Percentiles rank a stretch among this genome's conserved stretches.
phyloP scores from a whole-genome alignment of 2,329 filamentous ascomycete genomes.

The Aspergillus fijiensis region DNA sequence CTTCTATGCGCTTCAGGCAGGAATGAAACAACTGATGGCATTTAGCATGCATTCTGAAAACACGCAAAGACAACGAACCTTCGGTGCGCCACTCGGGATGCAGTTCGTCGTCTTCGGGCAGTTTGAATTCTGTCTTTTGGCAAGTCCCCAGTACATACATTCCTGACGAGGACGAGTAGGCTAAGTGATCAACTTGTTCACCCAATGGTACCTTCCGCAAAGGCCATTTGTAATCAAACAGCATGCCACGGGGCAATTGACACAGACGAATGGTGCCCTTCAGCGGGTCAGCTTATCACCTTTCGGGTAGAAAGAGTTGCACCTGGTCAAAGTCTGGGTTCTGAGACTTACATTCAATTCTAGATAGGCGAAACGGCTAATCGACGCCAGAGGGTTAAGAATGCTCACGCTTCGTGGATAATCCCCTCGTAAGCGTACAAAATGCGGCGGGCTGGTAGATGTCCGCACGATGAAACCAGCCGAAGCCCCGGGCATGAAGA shows the following conservation, averaged over 20 bases:
- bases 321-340: not conserved
- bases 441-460: conserved; percentile 70
- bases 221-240: conserved; percentile 74
- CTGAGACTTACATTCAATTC: conserved; percentile 53
- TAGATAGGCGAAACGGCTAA: conserved; percentile 79
- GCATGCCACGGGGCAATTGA: conserved; percentile 65
- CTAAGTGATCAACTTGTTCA: conserved; percentile 68
- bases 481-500: conserved; percentile 78
- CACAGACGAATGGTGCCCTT: conserved; percentile 71
- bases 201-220: conserved; percentile 69
- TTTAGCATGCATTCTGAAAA: conserved; percentile 13
- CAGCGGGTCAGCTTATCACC: conserved; percentile 12
- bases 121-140: conserved; percentile 67
- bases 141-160: conserved; percentile 77
- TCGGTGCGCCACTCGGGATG: conserved; percentile 79
- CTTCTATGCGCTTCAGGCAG: conserved; percentile 70
- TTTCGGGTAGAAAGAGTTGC: not conserved
- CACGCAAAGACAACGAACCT: conserved; percentile 40
- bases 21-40: conserved; percentile 50
- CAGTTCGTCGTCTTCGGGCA: conserved; percentile 82
- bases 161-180: conserved; percentile 72
- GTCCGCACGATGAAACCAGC: conserved; percentile 82
- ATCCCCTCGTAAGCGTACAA: conserved; percentile 69
- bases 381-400: conserved; percentile 68
- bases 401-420: conserved; percentile 69